These are phyloP conservation scores for Entrophospora sp. DNA, from an alignment of 192 early-diverging fungal species.

Conservation along the genomic window DNA sequence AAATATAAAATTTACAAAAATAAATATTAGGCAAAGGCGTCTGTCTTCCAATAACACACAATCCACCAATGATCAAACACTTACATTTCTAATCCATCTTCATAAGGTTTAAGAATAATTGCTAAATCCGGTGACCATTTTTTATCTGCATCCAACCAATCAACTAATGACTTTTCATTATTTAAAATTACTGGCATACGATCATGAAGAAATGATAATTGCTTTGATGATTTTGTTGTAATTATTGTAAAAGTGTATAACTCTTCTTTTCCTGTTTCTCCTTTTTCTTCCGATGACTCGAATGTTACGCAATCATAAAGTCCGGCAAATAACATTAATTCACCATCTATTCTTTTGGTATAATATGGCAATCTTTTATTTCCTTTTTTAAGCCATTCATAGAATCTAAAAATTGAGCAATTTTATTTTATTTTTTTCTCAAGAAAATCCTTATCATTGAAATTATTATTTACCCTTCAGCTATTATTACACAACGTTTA, in stretches of 20 bases:
- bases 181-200: conserved; percentile 52
- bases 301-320: conserved; percentile 35
- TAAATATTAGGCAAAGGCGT: background rate
- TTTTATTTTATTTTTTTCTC: background rate
- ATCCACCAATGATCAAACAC: no score
- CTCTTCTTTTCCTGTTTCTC: conserved; percentile 17
- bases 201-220: conserved; percentile 40
- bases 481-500: conserved; percentile 42
- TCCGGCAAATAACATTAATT: conserved; percentile 39
- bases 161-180: conserved; percentile 25
- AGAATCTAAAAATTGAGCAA: conserved; percentile 30
- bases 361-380: conserved; percentile 39
- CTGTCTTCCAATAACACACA: no score
- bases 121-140: conserved; percentile 27
- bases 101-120: conserved; percentile 34
- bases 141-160: conserved; percentile 35
- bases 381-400: conserved; percentile 43
- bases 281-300: no score
- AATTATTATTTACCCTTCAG: conserved; percentile 32
- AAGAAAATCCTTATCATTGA: background rate
- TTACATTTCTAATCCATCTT: conserved; percentile 27
- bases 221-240: conserved; percentile 35
- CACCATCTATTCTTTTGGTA: conserved; percentile 32
- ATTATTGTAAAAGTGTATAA: conserved; percentile 41
- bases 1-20: background rate